These are phyloP conservation scores for Botrytis fragariae DNA, from an alignment of 2,329 filamentous ascomycete species.

Conservation along the genomic window DNA sequence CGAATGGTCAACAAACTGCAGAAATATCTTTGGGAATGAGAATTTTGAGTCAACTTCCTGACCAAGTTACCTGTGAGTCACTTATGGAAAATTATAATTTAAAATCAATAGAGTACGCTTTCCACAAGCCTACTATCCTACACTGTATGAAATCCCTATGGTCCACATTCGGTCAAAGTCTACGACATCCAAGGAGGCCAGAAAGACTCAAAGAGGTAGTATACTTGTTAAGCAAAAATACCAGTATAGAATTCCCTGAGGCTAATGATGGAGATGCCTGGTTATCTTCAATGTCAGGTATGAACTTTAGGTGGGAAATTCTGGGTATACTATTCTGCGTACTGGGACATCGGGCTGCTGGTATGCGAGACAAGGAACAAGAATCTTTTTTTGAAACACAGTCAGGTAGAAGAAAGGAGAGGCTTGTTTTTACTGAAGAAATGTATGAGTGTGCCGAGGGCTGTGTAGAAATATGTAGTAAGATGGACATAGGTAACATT, in stretches of 20 bases:
- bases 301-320: conserved; percentile 37
- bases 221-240: conserved; percentile 34
- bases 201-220: conserved; percentile 31
- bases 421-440: conserved; percentile 32
- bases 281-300: conserved; percentile 32
- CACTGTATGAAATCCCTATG: conserved; percentile 26
- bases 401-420: conserved; percentile 27
- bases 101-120: conserved; percentile 2
- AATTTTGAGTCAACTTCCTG: background rate
- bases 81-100: background rate
- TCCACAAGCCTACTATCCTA: conserved; percentile 4
- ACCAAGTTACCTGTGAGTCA: conserved; percentile 1
- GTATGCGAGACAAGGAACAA: conserved; percentile 26
- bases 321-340: conserved; percentile 30
- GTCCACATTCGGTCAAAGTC: conserved; percentile 28
- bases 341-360: conserved; percentile 24
- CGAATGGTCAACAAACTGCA: background rate
- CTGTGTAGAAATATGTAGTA: conserved; percentile 40
- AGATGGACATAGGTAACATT: conserved; percentile 23
- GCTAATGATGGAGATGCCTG: conserved; percentile 33
- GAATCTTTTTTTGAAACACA: conserved; percentile 33
- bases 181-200: conserved; percentile 27
- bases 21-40: background rate
- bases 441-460: conserved; percentile 38
- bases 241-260: conserved; percentile 31